Evolutionary conservation across 768 basidiomycete species (phyloP), one percentile per base, ranked within the genome.

Genomic region (Lentinula boryana): DNA sequence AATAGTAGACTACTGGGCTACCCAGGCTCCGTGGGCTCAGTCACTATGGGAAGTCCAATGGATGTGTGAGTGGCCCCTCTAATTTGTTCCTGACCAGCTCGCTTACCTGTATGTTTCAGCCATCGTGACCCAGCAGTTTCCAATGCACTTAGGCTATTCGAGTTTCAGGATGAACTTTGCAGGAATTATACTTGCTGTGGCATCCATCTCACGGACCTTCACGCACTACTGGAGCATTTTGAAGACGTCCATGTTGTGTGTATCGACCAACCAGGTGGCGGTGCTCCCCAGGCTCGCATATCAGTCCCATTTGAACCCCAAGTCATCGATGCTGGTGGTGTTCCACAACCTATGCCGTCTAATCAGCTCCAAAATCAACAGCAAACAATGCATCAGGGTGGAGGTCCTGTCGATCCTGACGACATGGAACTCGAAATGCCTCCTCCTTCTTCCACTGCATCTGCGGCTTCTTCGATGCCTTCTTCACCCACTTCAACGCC

Each of bases 131-230:
- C 58, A 44, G 81, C 76, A 0, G 76, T 91, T 38, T 72, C 86
- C 68, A 88, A 87, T 69, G 87, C 88, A 4, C 77, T 89, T 69
- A 82, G 81, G 41, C 75, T 84, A 16, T 80, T 86, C 63, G 85
- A 88, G 66, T 78, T 82, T 54, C 87, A 91, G 67, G 88, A 86
- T 63, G 91, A 93, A 64, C 75, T 90, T 85, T 93, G 91, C 72
- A 86, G 88, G 64, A 88, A 96, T 71, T 97, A 94, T 76, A 86
- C 86, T 1, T 97, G 95, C 74, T 97, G 94, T 69, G 93, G 93
- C 9, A 75, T 89, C 55, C 82, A 87, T 64, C 80, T 93, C 16
- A 72, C 81, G 35, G 89, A 91, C 67, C 80, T 91, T 0, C 89
- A 91, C 63, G 88, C 91, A 2, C 85, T 96, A 10, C 82, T 96